Evolutionary conservation across 805 yeast species (phyloP).

Genomic region (Kluyveromyces siamensis): DNA sequence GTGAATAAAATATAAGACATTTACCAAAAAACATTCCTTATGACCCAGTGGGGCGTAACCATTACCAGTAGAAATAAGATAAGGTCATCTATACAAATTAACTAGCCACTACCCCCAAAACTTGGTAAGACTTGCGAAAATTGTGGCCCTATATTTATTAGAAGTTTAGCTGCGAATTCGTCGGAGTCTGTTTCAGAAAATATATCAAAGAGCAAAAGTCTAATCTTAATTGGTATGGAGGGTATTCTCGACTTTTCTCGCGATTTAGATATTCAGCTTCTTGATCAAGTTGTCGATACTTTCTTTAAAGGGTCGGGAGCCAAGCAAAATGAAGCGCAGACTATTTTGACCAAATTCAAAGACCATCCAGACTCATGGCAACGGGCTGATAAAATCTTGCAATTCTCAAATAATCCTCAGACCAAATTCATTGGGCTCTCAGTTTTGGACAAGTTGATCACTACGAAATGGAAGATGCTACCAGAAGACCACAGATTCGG

Average conservation of each 20-base stretch:
- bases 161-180: not conserved
- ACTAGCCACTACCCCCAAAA: not conserved
- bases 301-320: slow-evolving; percentile 73
- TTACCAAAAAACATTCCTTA: not conserved
- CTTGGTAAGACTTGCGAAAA: not conserved
- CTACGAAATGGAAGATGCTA: slow-evolving; percentile 86
- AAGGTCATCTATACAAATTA: not conserved
- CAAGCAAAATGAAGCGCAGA: slow-evolving; percentile 61
- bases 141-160: not conserved
- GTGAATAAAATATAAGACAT: not conserved
- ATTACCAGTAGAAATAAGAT: not conserved
- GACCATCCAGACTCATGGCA: slow-evolving; percentile 96
- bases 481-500: slow-evolving; percentile 87
- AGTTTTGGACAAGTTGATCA: slow-evolving; percentile 80
- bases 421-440: slow-evolving; percentile 88
- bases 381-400: slow-evolving; percentile 80
- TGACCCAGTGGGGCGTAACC: not conserved
- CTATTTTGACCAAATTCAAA: slow-evolving; percentile 69
- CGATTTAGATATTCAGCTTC: slow-evolving; percentile 68
- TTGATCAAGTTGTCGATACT: slow-evolving; percentile 79
- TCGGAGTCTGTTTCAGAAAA: not conserved
- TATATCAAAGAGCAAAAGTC: not conserved
- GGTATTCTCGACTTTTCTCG: slow-evolving; percentile 75
- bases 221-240: slow-evolving; percentile 47
- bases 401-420: slow-evolving; percentile 69